Evolutionary conservation across 345 rosid species (phyloP).

Genomic region (Laguncularia racemosa): DNA sequence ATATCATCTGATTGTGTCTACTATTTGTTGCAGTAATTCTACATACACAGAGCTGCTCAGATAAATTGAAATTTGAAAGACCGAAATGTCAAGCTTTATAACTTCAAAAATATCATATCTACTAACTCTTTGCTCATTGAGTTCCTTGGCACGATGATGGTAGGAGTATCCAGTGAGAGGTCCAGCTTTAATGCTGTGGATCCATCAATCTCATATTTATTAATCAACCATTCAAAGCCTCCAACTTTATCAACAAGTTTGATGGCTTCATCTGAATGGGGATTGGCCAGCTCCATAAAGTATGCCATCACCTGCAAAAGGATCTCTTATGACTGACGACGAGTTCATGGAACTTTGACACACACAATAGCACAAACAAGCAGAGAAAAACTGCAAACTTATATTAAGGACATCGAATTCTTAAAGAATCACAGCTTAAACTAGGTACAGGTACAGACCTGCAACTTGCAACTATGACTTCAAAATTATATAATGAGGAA

Average conservation of each 20-base stretch:
- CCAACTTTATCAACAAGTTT: constrained; percentile 98
- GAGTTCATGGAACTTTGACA: neutral
- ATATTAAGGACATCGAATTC: too few species aligned
- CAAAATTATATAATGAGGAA: neutral
- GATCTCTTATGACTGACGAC: neutral
- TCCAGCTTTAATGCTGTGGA: constrained; percentile 89
- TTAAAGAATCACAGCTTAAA: too few species aligned
- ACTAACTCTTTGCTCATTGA: constrained; percentile 87
- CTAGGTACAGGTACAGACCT: neutral
- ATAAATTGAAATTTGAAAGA: neutral
- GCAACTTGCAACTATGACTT: neutral
- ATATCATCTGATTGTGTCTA: too few species aligned
- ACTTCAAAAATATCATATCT: neutral
- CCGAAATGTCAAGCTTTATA: neutral
- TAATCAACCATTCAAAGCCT: constrained; percentile 93
- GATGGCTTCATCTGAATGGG: constrained; percentile 89
- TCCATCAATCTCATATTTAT: constrained; percentile 95
- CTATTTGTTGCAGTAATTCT: too few species aligned
- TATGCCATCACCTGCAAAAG: constrained; percentile 69
- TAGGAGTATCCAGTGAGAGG: constrained; percentile 90
- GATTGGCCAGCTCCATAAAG: constrained; percentile 94
- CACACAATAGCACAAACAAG: neutral
- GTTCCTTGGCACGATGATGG: constrained; percentile 80
- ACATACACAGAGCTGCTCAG: neutral
- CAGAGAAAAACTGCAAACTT: too few species aligned